Conservation (phyloP, 345 rosid genomes). For the Jatropha curcas region DNA sequence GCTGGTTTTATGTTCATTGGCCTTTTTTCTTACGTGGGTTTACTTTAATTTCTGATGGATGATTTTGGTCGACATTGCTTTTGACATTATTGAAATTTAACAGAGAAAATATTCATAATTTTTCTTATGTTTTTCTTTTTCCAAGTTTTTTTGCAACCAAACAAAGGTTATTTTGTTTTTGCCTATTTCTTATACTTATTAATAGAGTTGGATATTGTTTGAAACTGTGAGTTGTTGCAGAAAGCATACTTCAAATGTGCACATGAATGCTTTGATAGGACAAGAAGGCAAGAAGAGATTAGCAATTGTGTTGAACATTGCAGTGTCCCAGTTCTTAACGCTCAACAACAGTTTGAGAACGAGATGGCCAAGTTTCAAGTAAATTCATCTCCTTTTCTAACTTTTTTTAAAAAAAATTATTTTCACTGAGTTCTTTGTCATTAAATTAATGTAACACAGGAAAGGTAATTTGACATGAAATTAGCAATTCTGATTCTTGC, state of each 20-base stretch:
- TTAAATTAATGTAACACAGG: no score
- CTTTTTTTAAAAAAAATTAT: no score
- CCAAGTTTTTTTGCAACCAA: neutral
- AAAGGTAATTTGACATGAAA: neutral
- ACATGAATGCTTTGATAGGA: conserved; percentile 83
- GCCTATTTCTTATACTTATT: no score
- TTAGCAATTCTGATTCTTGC: neutral
- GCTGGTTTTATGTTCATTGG: neutral
- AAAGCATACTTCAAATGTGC: conserved; percentile 97
- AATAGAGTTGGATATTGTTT: neutral
- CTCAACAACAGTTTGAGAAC: conserved; percentile 79
- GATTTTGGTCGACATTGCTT: neutral
- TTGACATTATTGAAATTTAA: no score
- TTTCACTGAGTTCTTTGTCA: no score
- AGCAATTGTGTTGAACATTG: conserved; percentile 76
- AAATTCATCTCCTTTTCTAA: conserved; percentile 15
- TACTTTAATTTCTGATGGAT: neutral
- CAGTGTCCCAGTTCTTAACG: conserved; percentile 66
- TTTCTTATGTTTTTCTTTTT: neutral
- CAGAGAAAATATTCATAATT: no score
- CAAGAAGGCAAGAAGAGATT: conserved; percentile 72
- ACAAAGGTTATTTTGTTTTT: neutral
- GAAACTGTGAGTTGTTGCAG: conserved; percentile 44
- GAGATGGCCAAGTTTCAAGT: conserved; percentile 94
- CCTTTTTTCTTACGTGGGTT: neutral